Base-by-base conservation (phyloP, 306 rosid genomes). In the Corylus heterophylla region DNA sequence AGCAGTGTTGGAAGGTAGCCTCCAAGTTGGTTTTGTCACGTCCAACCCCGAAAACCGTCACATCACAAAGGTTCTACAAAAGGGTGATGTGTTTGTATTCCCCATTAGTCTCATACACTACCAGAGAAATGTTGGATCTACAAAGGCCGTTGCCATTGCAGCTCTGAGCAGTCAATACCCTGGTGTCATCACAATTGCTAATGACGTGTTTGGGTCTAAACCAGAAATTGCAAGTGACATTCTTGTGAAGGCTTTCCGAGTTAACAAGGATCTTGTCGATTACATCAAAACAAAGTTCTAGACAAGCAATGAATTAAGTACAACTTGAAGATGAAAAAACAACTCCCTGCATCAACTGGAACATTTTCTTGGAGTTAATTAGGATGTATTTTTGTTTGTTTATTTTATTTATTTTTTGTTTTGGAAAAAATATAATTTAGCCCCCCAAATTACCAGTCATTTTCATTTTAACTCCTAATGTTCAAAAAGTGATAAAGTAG, bases 111-210 rank as follows among this genome's bases (percentile, higher is more conserved):
- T 79, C 6, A 13, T 79, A 29, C 84, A 76, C 48, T 86, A 55
- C 42, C 89, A 86, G 75, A 50, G 71, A 25, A 85, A 82, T 25
- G 3, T 79, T n/a, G 89, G 77, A 1, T 4, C 68, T 16, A 17
- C 22, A n/a, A 71, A 69, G 17, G 86, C 73, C 0, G 73, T 79
- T 0, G 84, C 74, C 48, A 44, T 85, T 58, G 64, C 86, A n/a
- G 77, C 84, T 77, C 56, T 86, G 2, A 86, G 80, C 70, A 82
- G 86, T 71, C 84, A 86, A 52, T 83, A 80, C 54, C 83, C 85
- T 0, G 86, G 86, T 13, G 80, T 77, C 61, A 48, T 79, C 35
- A 82, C 79, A 4, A 67, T 82, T 82, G 86, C 81, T 0, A 76
- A 85, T 12, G 78, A 77, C 0, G 82, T 85, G 25, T 85, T 85